phyloP scores from a whole-genome alignment of 2,329 filamentous ascomycete species.

The Teratosphaeria destructans region DNA sequence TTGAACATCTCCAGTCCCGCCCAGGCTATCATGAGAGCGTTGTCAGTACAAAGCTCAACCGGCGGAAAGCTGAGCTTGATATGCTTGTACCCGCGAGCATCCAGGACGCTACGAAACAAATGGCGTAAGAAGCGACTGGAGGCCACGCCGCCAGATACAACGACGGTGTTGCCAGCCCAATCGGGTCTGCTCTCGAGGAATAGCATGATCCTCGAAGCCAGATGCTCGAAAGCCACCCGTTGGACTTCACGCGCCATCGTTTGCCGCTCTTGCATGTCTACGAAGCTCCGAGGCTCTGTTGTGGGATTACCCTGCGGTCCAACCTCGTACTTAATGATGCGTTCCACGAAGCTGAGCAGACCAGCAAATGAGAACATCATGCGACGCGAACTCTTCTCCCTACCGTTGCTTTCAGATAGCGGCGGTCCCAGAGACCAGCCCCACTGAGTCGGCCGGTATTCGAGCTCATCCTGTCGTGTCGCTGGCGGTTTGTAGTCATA shows the following conservation, averaged over 20 bases:
- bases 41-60: conserved; percentile 72
- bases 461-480: conserved; percentile 49
- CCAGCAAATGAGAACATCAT: conserved; percentile 68
- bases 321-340: conserved; percentile 34
- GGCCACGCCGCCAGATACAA: conserved; percentile 84
- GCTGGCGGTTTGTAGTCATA: conserved; percentile 51
- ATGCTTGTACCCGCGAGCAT: conserved; percentile 53
- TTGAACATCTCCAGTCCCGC: conserved; percentile 85
- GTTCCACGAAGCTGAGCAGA: conserved; percentile 54
- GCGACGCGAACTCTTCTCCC: conserved; percentile 27
- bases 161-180: conserved; percentile 47
- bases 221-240: conserved; percentile 76
- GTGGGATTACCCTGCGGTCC: conserved; percentile 14
- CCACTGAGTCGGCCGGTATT: conserved; percentile 37
- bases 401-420: conserved; percentile 43
- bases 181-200: conserved; percentile 10
- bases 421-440: conserved; percentile 63
- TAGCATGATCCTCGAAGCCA: conserved; percentile 63
- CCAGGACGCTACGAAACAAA: conserved; percentile 47
- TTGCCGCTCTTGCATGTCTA: conserved; percentile 48
- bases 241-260: conserved; percentile 64
- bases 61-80: conserved; percentile 66
- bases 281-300: conserved; percentile 8
- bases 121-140: conserved; percentile 69
- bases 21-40: conserved; percentile 97